Evolutionary conservation across 2,329 filamentous ascomycete species (phyloP).

Genomic region (Neonectria neomacrospora): DNA sequence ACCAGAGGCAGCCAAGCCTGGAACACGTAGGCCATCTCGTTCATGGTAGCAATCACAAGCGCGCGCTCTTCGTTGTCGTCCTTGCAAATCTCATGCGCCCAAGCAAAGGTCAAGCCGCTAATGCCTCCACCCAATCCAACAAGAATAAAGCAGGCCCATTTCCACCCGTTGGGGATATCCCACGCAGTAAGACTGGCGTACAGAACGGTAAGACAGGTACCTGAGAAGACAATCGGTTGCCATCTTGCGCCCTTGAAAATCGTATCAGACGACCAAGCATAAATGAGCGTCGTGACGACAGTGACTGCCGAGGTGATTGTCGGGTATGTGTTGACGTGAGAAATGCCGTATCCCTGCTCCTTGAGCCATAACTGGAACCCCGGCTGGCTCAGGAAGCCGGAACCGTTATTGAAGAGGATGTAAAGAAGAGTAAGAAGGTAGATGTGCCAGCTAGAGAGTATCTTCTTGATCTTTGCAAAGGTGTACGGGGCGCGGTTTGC

Average conservation of each 20-base stretch:
- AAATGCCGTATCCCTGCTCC: conserved; percentile 53
- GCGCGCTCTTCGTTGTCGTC: conserved; percentile 72
- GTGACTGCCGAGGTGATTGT: conserved; percentile 66
- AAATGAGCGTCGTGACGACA: conserved; percentile 68
- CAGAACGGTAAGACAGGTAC: conserved; percentile 54
- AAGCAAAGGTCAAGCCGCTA: conserved; percentile 58
- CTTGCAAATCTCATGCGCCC: conserved; percentile 62
- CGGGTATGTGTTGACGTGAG: conserved; percentile 63
- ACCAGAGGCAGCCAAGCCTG: conserved; percentile 76
- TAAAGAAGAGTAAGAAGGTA: conserved; percentile 69
- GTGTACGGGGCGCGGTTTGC: conserved; percentile 55
- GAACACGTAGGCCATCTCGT: conserved; percentile 75
- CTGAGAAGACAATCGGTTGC: conserved; percentile 70
- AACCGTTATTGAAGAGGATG: conserved; percentile 72
- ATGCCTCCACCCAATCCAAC: conserved; percentile 62
- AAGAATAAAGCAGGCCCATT: conserved; percentile 72
- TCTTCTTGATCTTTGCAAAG: conserved; percentile 65
- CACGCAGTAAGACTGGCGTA: conserved; percentile 55
- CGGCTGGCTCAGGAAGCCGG: conserved; percentile 59
- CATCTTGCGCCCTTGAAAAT: conserved; percentile 68
- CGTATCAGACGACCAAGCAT: conserved; percentile 74
- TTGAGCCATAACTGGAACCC: conserved; percentile 65
- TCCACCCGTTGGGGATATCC: conserved; percentile 63
- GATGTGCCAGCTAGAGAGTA: conserved; percentile 73
- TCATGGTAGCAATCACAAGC: conserved; percentile 73